A percentile compares a stretch with the other conserved stretches of the same genome.
These are phyloP conservation scores for Glycine tomentella DNA, from an alignment of 306 rosid genomes.

Conservation along the genomic window DNA sequence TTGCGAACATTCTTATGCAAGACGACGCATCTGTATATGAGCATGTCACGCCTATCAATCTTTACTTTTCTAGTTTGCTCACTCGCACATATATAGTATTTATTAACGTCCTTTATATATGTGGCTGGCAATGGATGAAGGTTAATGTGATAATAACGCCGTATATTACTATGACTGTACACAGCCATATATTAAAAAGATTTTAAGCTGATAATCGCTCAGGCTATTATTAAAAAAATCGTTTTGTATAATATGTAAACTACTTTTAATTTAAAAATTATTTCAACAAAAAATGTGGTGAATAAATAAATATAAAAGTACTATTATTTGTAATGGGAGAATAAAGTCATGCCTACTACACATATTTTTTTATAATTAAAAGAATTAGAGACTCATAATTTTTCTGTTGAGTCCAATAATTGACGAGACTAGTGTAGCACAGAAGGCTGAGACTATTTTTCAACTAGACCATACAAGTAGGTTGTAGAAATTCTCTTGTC, in stretches of 20 bases:
- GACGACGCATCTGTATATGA: not conserved
- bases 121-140: not conserved
- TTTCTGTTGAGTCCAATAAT: conserved; percentile 29
- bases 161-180: not conserved
- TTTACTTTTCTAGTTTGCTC: not conserved
- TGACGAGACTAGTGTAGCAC: conserved; percentile 37
- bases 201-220: not conserved
- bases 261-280: not conserved
- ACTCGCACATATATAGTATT: not conserved
- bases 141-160: not conserved
- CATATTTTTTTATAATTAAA: not conserved
- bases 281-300: not conserved
- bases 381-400: no score
- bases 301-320: not conserved
- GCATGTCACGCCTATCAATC: not conserved
- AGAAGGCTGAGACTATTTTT: conserved; percentile 42
- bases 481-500: not conserved
- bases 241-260: no score
- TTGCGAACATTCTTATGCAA: not conserved
- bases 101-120: not conserved
- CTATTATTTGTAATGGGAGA: not conserved
- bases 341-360: not conserved
- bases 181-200: not conserved
- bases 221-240: not conserved
- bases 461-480: conserved; percentile 35